phyloP scores from a whole-genome alignment of 257 asterid genomes.

The Solanum bulbocastanum region DNA sequence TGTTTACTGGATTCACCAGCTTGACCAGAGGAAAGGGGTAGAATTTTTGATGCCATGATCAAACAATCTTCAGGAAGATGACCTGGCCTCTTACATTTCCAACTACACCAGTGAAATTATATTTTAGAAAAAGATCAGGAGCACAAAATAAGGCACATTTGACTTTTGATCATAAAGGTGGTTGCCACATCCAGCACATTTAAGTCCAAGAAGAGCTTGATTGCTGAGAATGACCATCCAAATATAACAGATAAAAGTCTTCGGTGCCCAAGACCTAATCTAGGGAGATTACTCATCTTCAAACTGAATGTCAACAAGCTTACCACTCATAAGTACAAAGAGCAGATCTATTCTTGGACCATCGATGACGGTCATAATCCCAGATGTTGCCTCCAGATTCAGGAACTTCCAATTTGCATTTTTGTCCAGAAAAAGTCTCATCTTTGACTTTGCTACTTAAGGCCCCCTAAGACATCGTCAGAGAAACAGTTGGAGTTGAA shows the following conservation, averaged over 20 bases:
- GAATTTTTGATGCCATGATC: conserved; percentile 30
- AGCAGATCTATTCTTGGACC: conserved; percentile 60
- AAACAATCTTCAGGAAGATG: conserved; percentile 90
- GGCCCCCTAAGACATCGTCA: conserved; percentile 28
- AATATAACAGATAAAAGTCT: background rate
- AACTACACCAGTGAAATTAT: conserved; percentile 35
- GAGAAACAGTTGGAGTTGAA: background rate
- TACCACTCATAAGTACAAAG: conserved; percentile 81
- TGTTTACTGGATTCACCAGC: conserved; percentile 18
- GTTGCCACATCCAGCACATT: background rate
- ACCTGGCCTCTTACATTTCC: conserved; percentile 86
- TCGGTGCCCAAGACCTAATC: background rate
- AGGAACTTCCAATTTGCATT: conserved; percentile 42
- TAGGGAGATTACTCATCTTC: background rate
- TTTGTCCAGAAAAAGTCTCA: conserved; percentile 26
- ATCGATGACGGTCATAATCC: conserved; percentile 49
- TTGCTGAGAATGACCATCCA: background rate
- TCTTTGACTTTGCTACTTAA: conserved; percentile 11
- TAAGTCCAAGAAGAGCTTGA: background rate
- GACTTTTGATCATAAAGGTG: background rate
- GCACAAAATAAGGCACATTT: background rate
- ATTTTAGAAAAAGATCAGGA: background rate
- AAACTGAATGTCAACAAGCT: background rate
- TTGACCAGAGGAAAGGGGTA: conserved; percentile 15
- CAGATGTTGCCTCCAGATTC: conserved; percentile 57